A percentile compares a stretch with the other conserved stretches of the same genome.
phyloP scores from a whole-genome alignment of 352 stramenopile species.

The Globisporangium recalcitrans region DNA sequence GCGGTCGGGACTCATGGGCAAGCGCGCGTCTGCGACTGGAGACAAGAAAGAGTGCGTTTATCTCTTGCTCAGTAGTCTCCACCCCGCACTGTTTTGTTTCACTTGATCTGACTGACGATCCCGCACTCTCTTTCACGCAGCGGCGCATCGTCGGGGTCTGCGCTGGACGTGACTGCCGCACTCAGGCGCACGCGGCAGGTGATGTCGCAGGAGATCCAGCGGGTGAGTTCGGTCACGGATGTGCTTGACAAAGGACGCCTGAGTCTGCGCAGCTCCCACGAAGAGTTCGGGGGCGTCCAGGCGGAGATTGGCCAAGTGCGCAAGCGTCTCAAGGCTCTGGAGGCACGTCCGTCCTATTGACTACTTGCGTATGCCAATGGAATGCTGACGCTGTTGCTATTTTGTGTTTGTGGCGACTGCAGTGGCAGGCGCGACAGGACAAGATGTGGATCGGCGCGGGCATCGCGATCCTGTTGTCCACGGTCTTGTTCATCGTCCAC shows the following conservation, averaged over 20 bases:
- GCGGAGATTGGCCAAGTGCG: constrained; percentile 51
- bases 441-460: constrained; percentile 75
- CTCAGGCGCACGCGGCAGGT: constrained; percentile 61
- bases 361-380: no score
- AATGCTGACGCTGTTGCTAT: not conserved
- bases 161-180: constrained; percentile 51
- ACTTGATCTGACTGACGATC: no score
- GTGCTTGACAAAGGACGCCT: constrained; percentile 60
- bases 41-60: constrained; percentile 26
- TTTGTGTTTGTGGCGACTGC: not conserved
- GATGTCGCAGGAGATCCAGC: constrained; percentile 71
- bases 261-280: constrained; percentile 55
- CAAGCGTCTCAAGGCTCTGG: constrained; percentile 49
- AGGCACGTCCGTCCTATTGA: constrained; percentile 18
- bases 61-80: no score
- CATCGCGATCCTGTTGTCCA: constrained; percentile 50
- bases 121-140: no score
- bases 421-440: constrained; percentile 77
- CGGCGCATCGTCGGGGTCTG: constrained; percentile 22
- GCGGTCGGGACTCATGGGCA: constrained; percentile 38
- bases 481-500: constrained; percentile 70
- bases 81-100: no score
- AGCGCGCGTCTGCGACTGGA: constrained; percentile 12
- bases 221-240: constrained; percentile 56
- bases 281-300: constrained; percentile 56